Percentiles rank a stretch among this genome's conserved stretches.
These are phyloP conservation scores for Lactarius pseudohatsudake DNA, from an alignment of 768 basidiomycete genomes.

Conservation along the genomic window DNA sequence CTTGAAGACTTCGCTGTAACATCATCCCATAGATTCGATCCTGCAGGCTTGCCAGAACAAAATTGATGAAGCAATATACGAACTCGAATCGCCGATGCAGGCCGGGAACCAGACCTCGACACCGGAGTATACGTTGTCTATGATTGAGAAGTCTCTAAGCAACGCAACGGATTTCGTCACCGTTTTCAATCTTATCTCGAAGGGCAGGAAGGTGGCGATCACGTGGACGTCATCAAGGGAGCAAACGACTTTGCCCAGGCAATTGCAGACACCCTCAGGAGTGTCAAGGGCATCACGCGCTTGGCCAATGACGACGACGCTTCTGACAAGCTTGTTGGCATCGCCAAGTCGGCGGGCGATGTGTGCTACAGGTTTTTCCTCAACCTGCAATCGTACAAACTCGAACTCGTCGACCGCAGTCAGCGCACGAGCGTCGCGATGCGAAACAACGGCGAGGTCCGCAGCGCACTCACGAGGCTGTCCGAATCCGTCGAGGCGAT, in stretches of 20 bases:
- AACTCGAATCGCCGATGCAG: constrained; percentile 93
- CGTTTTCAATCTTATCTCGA: constrained; percentile 86
- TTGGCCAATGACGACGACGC: constrained; percentile 89
- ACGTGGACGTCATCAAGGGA: constrained; percentile 97
- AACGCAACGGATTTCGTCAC: constrained; percentile 96
- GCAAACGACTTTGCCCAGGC: constrained; percentile 97
- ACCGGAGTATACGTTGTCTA: constrained; percentile 95
- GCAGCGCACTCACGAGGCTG: constrained; percentile 77
- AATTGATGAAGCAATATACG: constrained; percentile 96
- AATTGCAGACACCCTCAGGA: constrained; percentile 86
- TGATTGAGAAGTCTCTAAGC: constrained; percentile 95
- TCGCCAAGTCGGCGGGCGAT: constrained; percentile 86
- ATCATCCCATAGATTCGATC: constrained; percentile 75
- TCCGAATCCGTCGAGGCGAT: constrained; percentile 86
- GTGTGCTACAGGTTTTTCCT: constrained; percentile 90
- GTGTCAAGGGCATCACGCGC: constrained; percentile 94
- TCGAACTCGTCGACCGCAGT: constrained; percentile 67
- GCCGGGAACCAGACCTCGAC: constrained; percentile 97
- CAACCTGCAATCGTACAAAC: constrained; percentile 93
- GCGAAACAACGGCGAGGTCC: constrained; percentile 85
- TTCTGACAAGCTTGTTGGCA: constrained; percentile 81
- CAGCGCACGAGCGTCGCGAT: constrained; percentile 86
- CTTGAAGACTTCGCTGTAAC: constrained; percentile 8
- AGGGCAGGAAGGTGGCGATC: constrained; percentile 85
- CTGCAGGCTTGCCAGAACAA: constrained; percentile 95